Base-by-base conservation (phyloP, 768 basidiomycete species). In the Arthromyces matolae region DNA sequence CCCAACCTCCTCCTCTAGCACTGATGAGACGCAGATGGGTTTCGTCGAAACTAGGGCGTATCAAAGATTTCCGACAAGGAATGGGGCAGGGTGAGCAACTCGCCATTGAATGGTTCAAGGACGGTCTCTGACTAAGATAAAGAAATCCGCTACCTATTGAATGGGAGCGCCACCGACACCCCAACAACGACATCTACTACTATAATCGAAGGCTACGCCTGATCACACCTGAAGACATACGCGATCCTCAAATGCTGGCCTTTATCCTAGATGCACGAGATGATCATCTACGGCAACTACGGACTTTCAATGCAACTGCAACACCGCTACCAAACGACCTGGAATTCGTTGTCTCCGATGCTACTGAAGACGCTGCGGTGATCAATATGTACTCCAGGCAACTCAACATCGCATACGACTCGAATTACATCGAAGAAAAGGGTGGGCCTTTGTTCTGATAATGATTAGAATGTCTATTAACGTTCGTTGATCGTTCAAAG, bases 151-250 rank as follows among this genome's bases (percentile, higher is more conserved):
- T 59, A 5, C 60, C 60, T 13, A 20, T n/a, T 6, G 32, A 52
- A 23, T 77, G 76, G 76, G 57, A 60, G 35, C 60, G 60, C 45
- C 64, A 62, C 46, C 31, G 60, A 35, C 73, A 76, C 50, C 71
- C 74, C n/a, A 75, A 73, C 51, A 71, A 70, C 58, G 72, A 73
- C 59, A 53, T 68, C 35, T 77, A 77, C 55, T 77, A 64, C 58
- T 68, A 69, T 57, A 63, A 75, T 52, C 50, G 50, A 19, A 49
- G 52, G 14, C 54, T 69, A 33, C 65, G 67, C 16, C 41, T 75
- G 40, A 64, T 72, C 37, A 72, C 73, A 1, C 64, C 69, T 6
- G 71, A 73, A 46, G 60, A 75, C 51, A 65, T 76, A 36, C 61
- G 64, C 20, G 56, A 69, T 36, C 59, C 64, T 8, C 47, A 53